Base-by-base conservation (phyloP, 257 asterid species). In the Solanum paucissectum region DNA sequence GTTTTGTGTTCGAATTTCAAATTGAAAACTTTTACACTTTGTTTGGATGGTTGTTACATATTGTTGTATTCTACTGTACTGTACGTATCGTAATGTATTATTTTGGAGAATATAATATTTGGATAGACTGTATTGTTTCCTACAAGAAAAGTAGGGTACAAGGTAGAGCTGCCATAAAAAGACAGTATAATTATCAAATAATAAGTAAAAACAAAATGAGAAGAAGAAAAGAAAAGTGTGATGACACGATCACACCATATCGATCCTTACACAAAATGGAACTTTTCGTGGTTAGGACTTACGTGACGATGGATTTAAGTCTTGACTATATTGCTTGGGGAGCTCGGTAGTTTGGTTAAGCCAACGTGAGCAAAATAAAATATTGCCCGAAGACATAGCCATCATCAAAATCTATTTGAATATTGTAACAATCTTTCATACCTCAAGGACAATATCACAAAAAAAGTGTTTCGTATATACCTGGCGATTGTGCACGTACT, bases 401-500 rank as follows among this genome's bases (percentile, higher is more conserved):
- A 74, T 74, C 83, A 46, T 38, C 83, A 83, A 46, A 89, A 71
- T 83, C 55, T 52, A 82, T 68, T 23, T 71, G 60, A 11, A 25
- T 10, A 33, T 62, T 62, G 33, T n/a, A 62, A 62, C 33, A 3
- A 58, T 55, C 64, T 55, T 55, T 55, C 64, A 55, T 55, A 55
- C 64, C 64, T 12, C 55, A 46, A 62, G 8, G 71, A 62, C 7
- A n/a, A 62, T 62, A 62, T 62, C 32, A n/a, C 14, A n/a, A 62
- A 62, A 62, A 10, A 33, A 84, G 68, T 42, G 52, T 77, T 27
- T 16, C 86, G 46, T 55, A 74, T 49, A 87, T 88, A 93, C 98
- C 95, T 93, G 98, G 79, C 93, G 94, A 88, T 90, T 95, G 86
- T 93, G 94, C 90, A 95, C 93, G 85, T 94, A 95, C 58, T 94